Evolutionary conservation across 148 eudicot genomes (phyloP).

Genomic region (Vaccinium vitisidaea): DNA sequence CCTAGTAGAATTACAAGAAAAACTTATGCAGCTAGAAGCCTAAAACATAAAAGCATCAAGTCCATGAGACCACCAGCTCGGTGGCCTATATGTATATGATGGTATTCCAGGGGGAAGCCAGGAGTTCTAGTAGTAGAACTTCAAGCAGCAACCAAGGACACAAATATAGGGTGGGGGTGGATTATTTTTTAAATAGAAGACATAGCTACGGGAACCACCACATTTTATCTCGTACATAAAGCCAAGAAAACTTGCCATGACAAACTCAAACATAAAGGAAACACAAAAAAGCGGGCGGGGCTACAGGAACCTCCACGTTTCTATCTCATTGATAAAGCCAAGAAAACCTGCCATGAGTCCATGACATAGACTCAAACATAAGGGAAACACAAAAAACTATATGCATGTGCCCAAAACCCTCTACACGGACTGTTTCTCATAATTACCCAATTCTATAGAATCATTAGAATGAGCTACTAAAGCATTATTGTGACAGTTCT

Average conservation of each 20-base stretch:
- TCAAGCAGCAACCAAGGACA: neutral
- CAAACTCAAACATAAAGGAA: no score
- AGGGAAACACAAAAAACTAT: neutral
- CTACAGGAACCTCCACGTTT: no score
- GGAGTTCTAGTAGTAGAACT: neutral
- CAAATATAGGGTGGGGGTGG: neutral
- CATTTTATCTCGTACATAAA: neutral
- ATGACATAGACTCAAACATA: neutral
- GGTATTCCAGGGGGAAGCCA: neutral
- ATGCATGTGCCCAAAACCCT: neutral
- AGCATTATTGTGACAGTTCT: neutral
- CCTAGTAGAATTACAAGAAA: neutral
- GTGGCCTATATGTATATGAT: neutral
- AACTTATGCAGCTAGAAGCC: neutral
- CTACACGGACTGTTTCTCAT: neutral
- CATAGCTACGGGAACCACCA: neutral
- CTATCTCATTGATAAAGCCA: neutral
- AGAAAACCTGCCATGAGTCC: neutral
- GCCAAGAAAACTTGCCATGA: no score
- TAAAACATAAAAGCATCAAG: neutral
- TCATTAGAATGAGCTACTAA: neutral
- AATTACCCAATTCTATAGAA: neutral
- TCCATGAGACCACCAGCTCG: neutral
- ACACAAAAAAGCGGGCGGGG: no score
- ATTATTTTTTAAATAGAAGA: neutral